phyloP scores from a whole-genome alignment of 2,329 filamentous ascomycete species.

The Ceratocystiopsis minuta region DNA sequence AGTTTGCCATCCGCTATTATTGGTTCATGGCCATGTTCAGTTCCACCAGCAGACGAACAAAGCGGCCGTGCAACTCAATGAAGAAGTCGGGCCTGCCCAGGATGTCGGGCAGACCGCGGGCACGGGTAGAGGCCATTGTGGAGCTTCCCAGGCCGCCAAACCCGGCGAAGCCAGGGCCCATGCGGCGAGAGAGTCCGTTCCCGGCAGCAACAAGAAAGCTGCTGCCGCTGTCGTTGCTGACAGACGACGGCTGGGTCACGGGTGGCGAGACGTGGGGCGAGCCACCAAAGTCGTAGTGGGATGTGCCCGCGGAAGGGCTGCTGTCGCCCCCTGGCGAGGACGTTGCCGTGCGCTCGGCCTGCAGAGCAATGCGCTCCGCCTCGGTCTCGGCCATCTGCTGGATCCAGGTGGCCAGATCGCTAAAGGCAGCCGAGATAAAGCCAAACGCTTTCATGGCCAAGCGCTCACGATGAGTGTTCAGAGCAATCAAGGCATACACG shows the following conservation, averaged over 20 bases:
- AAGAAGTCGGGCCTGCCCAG: slow-evolving; percentile 52
- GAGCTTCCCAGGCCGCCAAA: slow-evolving; percentile 35
- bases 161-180: slow-evolving; percentile 34
- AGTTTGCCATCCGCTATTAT: background rate
- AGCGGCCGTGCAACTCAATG: slow-evolving; percentile 44
- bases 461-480: slow-evolving; percentile 47
- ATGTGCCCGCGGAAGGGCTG: slow-evolving; percentile 12
- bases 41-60: slow-evolving; percentile 44
- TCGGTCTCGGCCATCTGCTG: slow-evolving; percentile 45
- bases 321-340: slow-evolving; percentile 20
- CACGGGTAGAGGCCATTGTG: slow-evolving; percentile 34
- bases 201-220: slow-evolving; percentile 37
- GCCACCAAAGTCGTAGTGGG: slow-evolving; percentile 13
- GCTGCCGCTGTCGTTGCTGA: slow-evolving; percentile 21
- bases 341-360: slow-evolving; percentile 21
- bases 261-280: slow-evolving; percentile 10
- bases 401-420: slow-evolving; percentile 47
- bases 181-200: slow-evolving; percentile 36
- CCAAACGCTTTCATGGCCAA: slow-evolving; percentile 48
- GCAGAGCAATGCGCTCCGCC: slow-evolving; percentile 29
- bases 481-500: slow-evolving; percentile 49
- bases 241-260: slow-evolving; percentile 11
- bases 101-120: slow-evolving; percentile 45
- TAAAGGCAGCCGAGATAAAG: slow-evolving; percentile 42
- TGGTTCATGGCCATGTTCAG: slow-evolving; percentile 32